Percentiles rank a stretch among this genome's conserved stretches.
Conservation (phyloP, 805 yeast species). For the Brettanomyces anomalus region DNA sequence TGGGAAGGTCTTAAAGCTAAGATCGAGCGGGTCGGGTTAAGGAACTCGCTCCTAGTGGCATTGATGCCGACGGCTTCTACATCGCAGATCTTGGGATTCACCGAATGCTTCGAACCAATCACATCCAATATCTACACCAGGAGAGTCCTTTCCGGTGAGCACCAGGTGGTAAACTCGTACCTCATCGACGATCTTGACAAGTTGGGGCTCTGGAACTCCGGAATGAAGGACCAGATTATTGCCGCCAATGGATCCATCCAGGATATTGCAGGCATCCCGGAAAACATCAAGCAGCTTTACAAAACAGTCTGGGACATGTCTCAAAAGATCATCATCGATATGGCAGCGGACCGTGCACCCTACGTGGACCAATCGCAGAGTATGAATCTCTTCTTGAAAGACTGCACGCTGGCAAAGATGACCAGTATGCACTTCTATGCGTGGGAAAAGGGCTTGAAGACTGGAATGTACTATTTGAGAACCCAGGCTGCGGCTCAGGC, state of each 20-base stretch:
- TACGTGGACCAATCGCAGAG: conserved; percentile 90
- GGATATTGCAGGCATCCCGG: conserved; percentile 63
- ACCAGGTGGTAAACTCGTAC: conserved; percentile 85
- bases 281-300: conserved; percentile 65
- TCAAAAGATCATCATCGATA: conserved; percentile 49
- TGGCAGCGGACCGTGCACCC: conserved; percentile 71
- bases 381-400: conserved; percentile 76
- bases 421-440: conserved; percentile 98
- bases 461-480: conserved; percentile 97
- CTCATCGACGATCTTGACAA: conserved; percentile 73
- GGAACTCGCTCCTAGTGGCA: conserved; percentile 84
- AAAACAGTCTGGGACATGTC: conserved; percentile 70
- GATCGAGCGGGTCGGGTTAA: conserved; percentile 55
- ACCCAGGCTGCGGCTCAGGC: conserved; percentile 98
- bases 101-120: conserved; percentile 93
- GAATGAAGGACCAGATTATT: conserved; percentile 70
- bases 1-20: conserved; percentile 67
- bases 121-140: conserved; percentile 89
- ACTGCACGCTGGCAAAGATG: conserved; percentile 93
- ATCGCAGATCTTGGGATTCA: conserved; percentile 88
- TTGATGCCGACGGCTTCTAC: conserved; percentile 99
- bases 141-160: conserved; percentile 89
- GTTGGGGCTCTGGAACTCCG: conserved; percentile 74
- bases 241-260: conserved; percentile 82
- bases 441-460: conserved; percentile 96